Conservation (phyloP, 2,329 filamentous ascomycete species). For the Fusarium pseudoanthophilum region DNA sequence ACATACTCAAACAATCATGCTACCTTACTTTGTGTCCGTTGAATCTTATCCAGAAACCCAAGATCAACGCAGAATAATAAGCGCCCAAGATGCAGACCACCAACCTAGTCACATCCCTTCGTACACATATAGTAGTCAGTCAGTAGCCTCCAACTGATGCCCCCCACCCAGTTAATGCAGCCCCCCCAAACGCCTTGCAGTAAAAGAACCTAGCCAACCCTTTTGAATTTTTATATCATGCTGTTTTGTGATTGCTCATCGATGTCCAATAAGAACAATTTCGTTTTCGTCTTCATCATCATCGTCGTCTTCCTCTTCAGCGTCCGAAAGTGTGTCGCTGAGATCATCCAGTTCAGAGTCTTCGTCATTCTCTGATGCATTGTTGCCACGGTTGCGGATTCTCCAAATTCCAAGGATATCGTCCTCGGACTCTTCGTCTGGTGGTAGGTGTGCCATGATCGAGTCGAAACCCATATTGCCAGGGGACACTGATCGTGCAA, state of each 20-base stretch:
- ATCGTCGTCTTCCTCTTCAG: constrained; percentile 60
- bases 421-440: constrained; percentile 61
- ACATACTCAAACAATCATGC: constrained; percentile 20
- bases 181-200: constrained; percentile 40
- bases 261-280: constrained; percentile 62
- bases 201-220: constrained; percentile 15
- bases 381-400: constrained; percentile 57
- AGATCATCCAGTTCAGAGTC: constrained; percentile 59
- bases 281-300: constrained; percentile 63
- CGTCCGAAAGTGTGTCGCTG: constrained; percentile 54
- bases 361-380: constrained; percentile 60
- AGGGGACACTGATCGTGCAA: constrained; percentile 59
- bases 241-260: constrained; percentile 46
- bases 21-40: constrained; percentile 4
- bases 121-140: constrained; percentile 17
- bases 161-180: constrained; percentile 22
- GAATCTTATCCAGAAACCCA: constrained; percentile 2
- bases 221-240: constrained; percentile 9
- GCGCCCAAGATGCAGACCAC: constrained; percentile 31
- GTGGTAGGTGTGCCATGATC: constrained; percentile 42
- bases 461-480: constrained; percentile 43
- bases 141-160: constrained; percentile 14
- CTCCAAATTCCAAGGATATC: constrained; percentile 70
- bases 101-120: constrained; percentile 15
- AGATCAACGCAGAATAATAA: constrained; percentile 9